These are phyloP conservation scores for Pichia californica DNA, from an alignment of 805 yeast species.

Conservation along the genomic window DNA sequence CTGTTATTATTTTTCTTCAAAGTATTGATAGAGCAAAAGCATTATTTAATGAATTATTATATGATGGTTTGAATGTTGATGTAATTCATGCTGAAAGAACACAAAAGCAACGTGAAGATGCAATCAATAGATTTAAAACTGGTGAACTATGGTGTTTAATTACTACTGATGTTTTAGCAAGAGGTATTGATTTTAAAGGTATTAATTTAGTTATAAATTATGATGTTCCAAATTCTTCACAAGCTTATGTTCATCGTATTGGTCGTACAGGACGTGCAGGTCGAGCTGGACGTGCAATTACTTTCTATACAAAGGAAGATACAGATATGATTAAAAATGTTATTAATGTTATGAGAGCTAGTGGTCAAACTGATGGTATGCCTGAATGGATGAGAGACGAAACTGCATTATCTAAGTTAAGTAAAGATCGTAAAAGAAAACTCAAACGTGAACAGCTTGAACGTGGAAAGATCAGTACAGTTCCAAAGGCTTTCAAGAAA, in stretches of 20 bases:
- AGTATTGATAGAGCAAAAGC: slow-evolving; percentile 93
- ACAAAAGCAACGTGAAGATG: slow-evolving; percentile 76
- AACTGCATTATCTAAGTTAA: slow-evolving; percentile 50
- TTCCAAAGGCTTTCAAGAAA: slow-evolving; percentile 70
- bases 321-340: slow-evolving; percentile 68
- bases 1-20: slow-evolving; percentile 86
- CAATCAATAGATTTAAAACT: slow-evolving; percentile 73
- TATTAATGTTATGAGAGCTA: slow-evolving; percentile 91
- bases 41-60: slow-evolving; percentile 82
- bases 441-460: slow-evolving; percentile 53
- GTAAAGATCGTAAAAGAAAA: slow-evolving; percentile 54
- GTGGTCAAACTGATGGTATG: slow-evolving; percentile 60
- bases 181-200: slow-evolving; percentile 97
- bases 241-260: slow-evolving; percentile 93
- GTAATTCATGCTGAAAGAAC: slow-evolving; percentile 95
- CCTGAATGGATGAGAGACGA: slow-evolving; percentile 73
- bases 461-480: slow-evolving; percentile 78
- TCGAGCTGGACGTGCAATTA: slow-evolving; percentile 76
- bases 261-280: slow-evolving; percentile 99
- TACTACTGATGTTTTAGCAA: slow-evolving; percentile 90
- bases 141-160: slow-evolving; percentile 96
- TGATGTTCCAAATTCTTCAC: slow-evolving; percentile 92
- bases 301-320: slow-evolving; percentile 92
- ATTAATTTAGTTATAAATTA: slow-evolving; percentile 91
- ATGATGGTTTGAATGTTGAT: slow-evolving; percentile 89